Base-by-base conservation (phyloP, 768 basidiomycete genomes). In the Boletus sp. region DNA sequence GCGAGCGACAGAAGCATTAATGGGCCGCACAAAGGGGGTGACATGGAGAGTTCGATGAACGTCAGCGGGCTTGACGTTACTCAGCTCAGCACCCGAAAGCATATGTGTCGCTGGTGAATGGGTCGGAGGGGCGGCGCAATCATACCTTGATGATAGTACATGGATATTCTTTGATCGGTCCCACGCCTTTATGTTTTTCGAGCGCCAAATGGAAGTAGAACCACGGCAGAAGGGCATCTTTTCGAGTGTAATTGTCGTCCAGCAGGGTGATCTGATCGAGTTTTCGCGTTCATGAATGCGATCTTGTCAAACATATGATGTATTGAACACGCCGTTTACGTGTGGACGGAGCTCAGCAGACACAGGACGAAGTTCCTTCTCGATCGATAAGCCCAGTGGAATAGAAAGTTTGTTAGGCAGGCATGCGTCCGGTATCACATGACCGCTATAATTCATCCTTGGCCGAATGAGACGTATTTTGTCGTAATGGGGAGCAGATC, bases 41-140 rank as follows among this genome's bases (percentile, higher is more conserved):
- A 28, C 33, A 11, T 86, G 85, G 86, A 62, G 70, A 86, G 84
- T 17, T 71, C 57, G 9, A 69, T 80, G 64, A 51, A 61, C 32
- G 80, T 87, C 17, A 68, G 73, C 35, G 79, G 77, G 5, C 68
- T 86, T 12, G 79, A 83, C 62, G 62, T 55, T 24, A 75, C 77
- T 36, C 79, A 77, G 39, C 71, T 88, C 45, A 71, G 72, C 3
- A 59, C 77, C 32, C 76, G 86, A 45, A 87, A 87, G 66, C 76
- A 73, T 12, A 81, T 80, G 64, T 88, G 84, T 65, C 76, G 81
- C 29, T 83, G 79, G 74, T 87, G 87, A 87, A 67, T 81, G n/a
- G 84, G 83, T 24, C 72, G 74, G 36, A 84, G 83, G 82, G 47
- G 36, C 17, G 28, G 29, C 32, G 52, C 45, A 1, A 32, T 8